Base-by-base conservation (phyloP, 805 yeast species). In the Deakozyma indianensis region DNA sequence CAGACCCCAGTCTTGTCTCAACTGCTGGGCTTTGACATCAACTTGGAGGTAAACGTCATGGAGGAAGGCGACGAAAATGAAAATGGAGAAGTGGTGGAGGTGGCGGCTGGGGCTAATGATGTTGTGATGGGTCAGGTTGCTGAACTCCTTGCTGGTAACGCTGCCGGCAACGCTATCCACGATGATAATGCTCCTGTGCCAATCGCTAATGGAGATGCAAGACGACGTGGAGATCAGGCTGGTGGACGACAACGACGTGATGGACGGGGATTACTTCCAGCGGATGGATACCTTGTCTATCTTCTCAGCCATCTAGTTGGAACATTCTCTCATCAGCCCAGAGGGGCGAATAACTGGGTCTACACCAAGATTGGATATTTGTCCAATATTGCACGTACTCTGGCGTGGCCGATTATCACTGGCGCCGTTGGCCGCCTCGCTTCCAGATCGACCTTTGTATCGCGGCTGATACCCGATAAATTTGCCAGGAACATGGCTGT, bases 301-400 rank as follows among this genome's bases (percentile, higher is more conserved):
- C 18, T 7, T 32, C 18, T 32, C 5, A 7, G 20, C 4, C 11
- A n/a, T 4, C 38, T 32, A 4, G 5, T 32, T 7, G 18, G 11
- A 7, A 20, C 38, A 14, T n/a, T 32, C 18, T 32, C 38, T 9
- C 38, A 7, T 32, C 11, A n/a, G 4, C 38, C 38, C 11, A 7
- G 38, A 32, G 38, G 38, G 9, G 38, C 38, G 20, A 32, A 32
- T 20, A n/a, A 32, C 38, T 32, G 38, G 38, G 38, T 32, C 18
- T 32, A 32, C 38, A 32, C 38, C 9, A 32, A 32, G 18, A 32
- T 32, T 32, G 38, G 38, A 5, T 32, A 9, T n/a, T n/a, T 32
- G 11, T 32, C 38, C 9, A 32, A 32, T n/a, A 9, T 7, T 7
- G 16, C 20, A 14, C 9, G 38, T 5, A 14, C 18, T n/a, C 18